Evolutionary conservation across 1,284 basidiomycete species (phyloP), one percentile per base, ranked within the genome.

Genomic region (Sporisorium iseilematis-ciliati): DNA sequence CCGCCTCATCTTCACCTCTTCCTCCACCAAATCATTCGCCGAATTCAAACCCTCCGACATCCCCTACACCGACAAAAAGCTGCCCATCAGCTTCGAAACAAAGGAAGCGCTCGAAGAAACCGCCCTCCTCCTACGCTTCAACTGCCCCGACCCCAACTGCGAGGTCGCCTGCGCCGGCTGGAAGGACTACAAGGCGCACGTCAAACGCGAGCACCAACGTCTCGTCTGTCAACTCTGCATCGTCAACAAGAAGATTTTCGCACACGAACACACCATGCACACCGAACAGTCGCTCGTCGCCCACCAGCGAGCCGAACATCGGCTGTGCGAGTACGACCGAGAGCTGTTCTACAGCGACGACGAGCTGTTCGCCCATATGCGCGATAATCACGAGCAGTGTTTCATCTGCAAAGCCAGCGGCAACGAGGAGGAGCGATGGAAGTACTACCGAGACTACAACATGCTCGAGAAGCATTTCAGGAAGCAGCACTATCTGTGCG

Each of bases 61-160:
- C 20, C 83, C 82, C 1, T 81, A 62, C 50, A 41, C 53, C 20
- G 84, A 85, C 62, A 67, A 70, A 20, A 82, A 80, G 85, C 88
- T 97, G 3, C 88, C 89, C 8, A 92, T 97, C 42, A 90, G 88
- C 51, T 99, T 98, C 80, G 94, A 97, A 87, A 93, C 92, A 20
- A 89, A 91, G 76, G 93, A 95, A 63, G 95, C 97, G 90, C 93
- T 96, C 92, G 93, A 97, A 78, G 93, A 95, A 45, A 93, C 94
- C 0, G 88, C 97, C n/a, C 88, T 96, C 16, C 89, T 99, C 14
- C 90, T 99, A 10, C 91, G 94, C 23, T 90, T 86, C 82, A 87
- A 87, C 74, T 87, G 86, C 56, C 86, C 87, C 2, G 80, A 84
- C 29, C 29, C 73, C 51, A 65, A 77, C 56, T 99, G 96, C 82